Evolutionary conservation across 345 rosid species (phyloP), one percentile per base, ranked within the genome.

Genomic region (Raphanus sativus): DNA sequence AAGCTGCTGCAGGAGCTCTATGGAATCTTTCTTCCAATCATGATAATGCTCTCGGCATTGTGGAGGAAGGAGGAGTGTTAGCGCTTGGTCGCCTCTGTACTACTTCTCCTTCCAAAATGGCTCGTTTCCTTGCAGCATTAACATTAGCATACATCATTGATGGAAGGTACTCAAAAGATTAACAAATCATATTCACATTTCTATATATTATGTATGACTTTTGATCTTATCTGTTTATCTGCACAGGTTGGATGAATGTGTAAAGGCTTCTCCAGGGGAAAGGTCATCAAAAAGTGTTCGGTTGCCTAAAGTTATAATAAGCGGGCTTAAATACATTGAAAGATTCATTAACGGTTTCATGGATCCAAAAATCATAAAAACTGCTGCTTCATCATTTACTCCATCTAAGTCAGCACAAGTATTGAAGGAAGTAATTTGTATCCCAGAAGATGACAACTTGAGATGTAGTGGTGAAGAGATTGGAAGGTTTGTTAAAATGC

Each of bases 381-480:
- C 85, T 71, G 94, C 91, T 48, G 81, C 91, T 73, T 81, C 87
- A 75, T 94, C 98, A 45, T 88, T 86, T 34, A 28, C 89, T 66
- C 89, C 96, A 25, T 85, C 91, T 72, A 85, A 91, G 73, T 81
- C 90, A 81, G 80, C 86, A 24, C 90, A 90, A 81, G 89, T 88
- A 45, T 76, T 90, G 17, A 96, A 91, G 81, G 86, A 82, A 79
- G 90, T 91, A 21, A 21, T 91, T 80, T 96, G 86, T n/a, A 91
- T 94, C 77, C 91, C 76, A 76, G 96, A 94, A 87, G 96, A 97
- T 33, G 97, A 94, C 61, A 89, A 88, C 79, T 86, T 94, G 67
- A 86, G 94, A 90, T 91, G 97, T 73, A 89, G 91, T 77, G 91
- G 91, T 70, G 86, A 91, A 40, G 94, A 89, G 82, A 88, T 91